Conservation (phyloP, 441 rosid species). For the Croton laevigatus region DNA sequence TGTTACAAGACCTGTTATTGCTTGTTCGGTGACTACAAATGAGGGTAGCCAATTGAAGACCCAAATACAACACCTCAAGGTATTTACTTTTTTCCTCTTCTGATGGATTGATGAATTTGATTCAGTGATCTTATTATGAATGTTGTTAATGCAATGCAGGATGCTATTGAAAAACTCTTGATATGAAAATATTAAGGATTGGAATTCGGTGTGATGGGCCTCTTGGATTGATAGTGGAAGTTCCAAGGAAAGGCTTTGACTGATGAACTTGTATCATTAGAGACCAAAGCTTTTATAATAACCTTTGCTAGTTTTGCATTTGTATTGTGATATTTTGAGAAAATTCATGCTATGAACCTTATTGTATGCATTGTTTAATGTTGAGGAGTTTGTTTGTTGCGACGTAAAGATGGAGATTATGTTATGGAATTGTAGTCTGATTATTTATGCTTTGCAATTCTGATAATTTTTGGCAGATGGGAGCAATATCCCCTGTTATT, state of each 20-base stretch:
- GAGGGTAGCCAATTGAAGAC: slow-evolving; percentile 82
- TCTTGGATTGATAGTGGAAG: slow-evolving; percentile 36
- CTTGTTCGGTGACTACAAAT: slow-evolving; percentile 82
- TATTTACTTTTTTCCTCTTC: slow-evolving; percentile 11
- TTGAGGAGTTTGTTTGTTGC: slow-evolving; percentile 5
- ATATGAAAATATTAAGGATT: slow-evolving; percentile 35
- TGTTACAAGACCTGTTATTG: slow-evolving; percentile 91
- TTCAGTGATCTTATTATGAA: not conserved
- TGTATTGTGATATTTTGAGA: slow-evolving; percentile 2
- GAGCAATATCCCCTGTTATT: no score
- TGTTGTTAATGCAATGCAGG: slow-evolving; percentile 40
- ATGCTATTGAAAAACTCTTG: slow-evolving; percentile 92
- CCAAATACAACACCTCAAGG: slow-evolving; percentile 89
- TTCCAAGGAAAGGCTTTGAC: slow-evolving; percentile 73
- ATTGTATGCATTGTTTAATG: slow-evolving; percentile 9
- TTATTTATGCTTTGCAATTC: no score
- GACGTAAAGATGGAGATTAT: not conserved
- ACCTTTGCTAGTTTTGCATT: slow-evolving; percentile 4
- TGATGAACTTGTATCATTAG: slow-evolving; percentile 45
- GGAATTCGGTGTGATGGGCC: slow-evolving; percentile 89
- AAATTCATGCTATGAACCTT: slow-evolving; percentile 10
- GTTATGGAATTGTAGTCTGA: no score
- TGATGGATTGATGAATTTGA: not conserved
- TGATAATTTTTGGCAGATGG: no score
- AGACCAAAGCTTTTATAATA: slow-evolving; percentile 7